Percentiles rank a stretch among this genome's conserved stretches.
These are phyloP conservation scores for Boletus semigastroideus DNA, from an alignment of 1,284 basidiomycete genomes.

Conservation along the genomic window DNA sequence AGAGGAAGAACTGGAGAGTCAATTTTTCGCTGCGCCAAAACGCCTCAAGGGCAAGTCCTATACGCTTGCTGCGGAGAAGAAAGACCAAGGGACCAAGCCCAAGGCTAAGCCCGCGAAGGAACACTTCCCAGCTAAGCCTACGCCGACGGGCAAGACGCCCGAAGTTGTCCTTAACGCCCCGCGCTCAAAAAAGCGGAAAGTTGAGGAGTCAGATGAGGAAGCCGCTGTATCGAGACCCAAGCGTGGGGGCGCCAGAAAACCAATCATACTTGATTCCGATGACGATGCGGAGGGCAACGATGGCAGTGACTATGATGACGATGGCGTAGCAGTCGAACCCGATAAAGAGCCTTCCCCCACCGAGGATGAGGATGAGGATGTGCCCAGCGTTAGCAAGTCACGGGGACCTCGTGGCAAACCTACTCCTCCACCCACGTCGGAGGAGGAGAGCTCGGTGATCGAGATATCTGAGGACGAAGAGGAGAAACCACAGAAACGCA, in stretches of 20 bases:
- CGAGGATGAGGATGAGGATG: slow-evolving; percentile 26
- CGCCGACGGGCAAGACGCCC: slow-evolving; percentile 43
- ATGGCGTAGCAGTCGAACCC: slow-evolving; percentile 6
- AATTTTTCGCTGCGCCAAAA: slow-evolving; percentile 55
- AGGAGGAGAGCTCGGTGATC: slow-evolving; percentile 22
- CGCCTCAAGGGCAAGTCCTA: slow-evolving; percentile 74
- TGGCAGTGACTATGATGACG: slow-evolving; percentile 26
- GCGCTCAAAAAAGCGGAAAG: slow-evolving; percentile 18
- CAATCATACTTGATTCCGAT: slow-evolving; percentile 46
- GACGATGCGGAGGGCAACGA: slow-evolving; percentile 32
- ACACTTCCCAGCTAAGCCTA: slow-evolving; percentile 30
- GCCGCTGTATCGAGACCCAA: slow-evolving; percentile 31
- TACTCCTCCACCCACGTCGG: slow-evolving; percentile 32
- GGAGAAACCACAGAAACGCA: slow-evolving; percentile 27
- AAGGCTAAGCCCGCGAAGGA: slow-evolving; percentile 16
- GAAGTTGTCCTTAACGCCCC: slow-evolving; percentile 51
- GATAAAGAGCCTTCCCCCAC: slow-evolving; percentile 21
- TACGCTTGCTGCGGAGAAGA: slow-evolving; percentile 49
- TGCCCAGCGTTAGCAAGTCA: slow-evolving; percentile 21
- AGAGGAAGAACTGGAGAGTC: slow-evolving; percentile 49
- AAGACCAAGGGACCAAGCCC: slow-evolving; percentile 23
- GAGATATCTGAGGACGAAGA: slow-evolving; percentile 36
- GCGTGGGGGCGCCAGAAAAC: slow-evolving; percentile 38
- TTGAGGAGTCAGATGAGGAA: slow-evolving; percentile 34
- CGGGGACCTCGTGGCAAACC: slow-evolving; percentile 24